Base-by-base conservation (phyloP, 257 asterid species). In the Cordia subcordata region DNA sequence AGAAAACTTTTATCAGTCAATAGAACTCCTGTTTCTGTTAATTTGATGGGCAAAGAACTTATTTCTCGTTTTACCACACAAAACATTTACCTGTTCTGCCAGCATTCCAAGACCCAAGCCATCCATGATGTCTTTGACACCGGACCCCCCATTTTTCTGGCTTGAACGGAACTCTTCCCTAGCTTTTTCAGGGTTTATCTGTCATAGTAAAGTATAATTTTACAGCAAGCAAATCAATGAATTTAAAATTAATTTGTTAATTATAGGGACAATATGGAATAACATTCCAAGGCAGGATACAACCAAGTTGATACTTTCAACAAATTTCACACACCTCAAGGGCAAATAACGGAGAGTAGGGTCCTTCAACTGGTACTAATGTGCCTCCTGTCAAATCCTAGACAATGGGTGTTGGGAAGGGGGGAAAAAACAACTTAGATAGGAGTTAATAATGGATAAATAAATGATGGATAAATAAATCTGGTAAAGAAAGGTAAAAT, bases 41-140 rank as follows among this genome's bases (percentile, higher is more conserved):
- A 13, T 8, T 35, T 35, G 11, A 32, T n/a, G 18, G 19, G 19
- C 20, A 18, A 22, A 5, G 19, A 42, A 61, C 20, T 55, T 22
- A 54, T 50, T 18, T 68, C 33, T 63, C 55, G 27, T 23, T 51
- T 54, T 44, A 14, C 0, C 49, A 32, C 58, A 53, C 53, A 61
- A 59, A 45, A 33, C 46, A 14, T 22, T 62, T 78, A 93, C 99
- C 96, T 93, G 99, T 46, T 93, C 99, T 0, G 96, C 95, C 49
- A 93, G 75, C 66, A 83, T 67, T 55, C 99, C 97, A 37, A 93
- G 91, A 57, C 97, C 99, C 99, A 93, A 86, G 61, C 99, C 97
- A 56, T 89, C 96, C 97, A 93, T 89, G 82, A 93, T 86, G 77
- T 93, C 97, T 78, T 89, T 89, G 63, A 93, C 85, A 56, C 94